Base-by-base conservation (phyloP, 179 eudicot species). In the Patellifolia procumbens region DNA sequence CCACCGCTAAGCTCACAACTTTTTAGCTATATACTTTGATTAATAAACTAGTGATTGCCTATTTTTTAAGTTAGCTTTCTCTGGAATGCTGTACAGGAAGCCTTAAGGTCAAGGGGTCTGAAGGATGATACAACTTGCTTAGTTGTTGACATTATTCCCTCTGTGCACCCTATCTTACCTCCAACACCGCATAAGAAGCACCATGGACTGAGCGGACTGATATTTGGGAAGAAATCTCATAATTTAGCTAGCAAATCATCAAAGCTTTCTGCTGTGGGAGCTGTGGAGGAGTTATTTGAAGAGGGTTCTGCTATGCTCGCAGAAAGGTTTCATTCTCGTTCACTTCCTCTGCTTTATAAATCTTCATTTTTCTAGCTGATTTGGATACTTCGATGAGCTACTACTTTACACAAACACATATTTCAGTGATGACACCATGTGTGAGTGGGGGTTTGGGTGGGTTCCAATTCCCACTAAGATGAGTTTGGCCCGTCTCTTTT, bases 51-150 rank as follows among this genome's bases (percentile, higher is more conserved):
- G 68, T 66, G 37, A 53, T 75, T 4, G 42, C 51, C 31, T 28
- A 43, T 1, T n/a, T 34, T 79, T 78, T 72, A 26, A 70, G 37
- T 60, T 70, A 6, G 60, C 76, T 77, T 26, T 19, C 45, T n/a
- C 11, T 48, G 78, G 28, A 72, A 66, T 22, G 19, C 63, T 75
- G 19, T 66, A 75, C 70, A 78, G 89, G 89, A 84, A 85, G 89
- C 91, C 74, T 79, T 87, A 70, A 91, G 99, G 83, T 91, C 97
- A 80, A 87, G 93, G 83, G 99, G 99, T 79, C 88, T 96, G 79
- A 93, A 96, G 81, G 99, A 96, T 89, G 99, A 96, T 85, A 96
- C 99, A 79, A 96, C 99, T 76, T 96, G 99, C 86, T 79, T 96
- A 76, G 98, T 96, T 81, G 99, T 96, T 85, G 98, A 96, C 87